Percentiles rank a stretch among this genome's conserved stretches.
phyloP scores from a whole-genome alignment of 192 early-diverging fungal species.

The Podila epigama region DNA sequence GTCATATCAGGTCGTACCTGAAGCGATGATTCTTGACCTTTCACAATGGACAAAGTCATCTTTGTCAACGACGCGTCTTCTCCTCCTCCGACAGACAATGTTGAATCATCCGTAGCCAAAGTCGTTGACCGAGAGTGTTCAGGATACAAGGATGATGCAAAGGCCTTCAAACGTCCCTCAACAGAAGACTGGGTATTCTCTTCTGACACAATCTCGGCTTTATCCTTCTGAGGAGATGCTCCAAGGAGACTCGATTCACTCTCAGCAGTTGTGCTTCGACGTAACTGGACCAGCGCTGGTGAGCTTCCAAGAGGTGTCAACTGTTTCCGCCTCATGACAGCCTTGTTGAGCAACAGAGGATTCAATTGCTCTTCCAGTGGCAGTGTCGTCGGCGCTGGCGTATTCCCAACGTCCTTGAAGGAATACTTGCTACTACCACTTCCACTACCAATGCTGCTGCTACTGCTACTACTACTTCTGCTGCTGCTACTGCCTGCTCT shows the following conservation, averaged over 20 bases:
- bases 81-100: too few species aligned
- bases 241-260: not conserved
- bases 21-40: not conserved
- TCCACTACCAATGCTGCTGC: too few species aligned
- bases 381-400: not conserved
- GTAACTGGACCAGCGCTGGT: not conserved
- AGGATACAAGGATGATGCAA: too few species aligned
- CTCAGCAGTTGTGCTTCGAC: not conserved
- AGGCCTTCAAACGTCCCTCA: too few species aligned
- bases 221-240: too few species aligned
- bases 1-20: not conserved
- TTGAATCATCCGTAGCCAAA: too few species aligned
- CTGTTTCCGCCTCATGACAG: not conserved
- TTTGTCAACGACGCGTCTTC: too few species aligned
- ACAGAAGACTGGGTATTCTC: too few species aligned
- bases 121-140: too few species aligned
- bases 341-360: not conserved
- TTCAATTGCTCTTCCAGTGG: not conserved
- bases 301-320: not conserved
- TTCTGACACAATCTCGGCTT: too few species aligned
- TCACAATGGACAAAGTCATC: not conserved
- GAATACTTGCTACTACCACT: not conserved
- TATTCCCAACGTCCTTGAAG: not conserved
- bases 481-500: too few species aligned
- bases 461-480: too few species aligned